Base-by-base conservation (phyloP, 192 early-diverging fungal species). In the Pilaira anomala region DNA sequence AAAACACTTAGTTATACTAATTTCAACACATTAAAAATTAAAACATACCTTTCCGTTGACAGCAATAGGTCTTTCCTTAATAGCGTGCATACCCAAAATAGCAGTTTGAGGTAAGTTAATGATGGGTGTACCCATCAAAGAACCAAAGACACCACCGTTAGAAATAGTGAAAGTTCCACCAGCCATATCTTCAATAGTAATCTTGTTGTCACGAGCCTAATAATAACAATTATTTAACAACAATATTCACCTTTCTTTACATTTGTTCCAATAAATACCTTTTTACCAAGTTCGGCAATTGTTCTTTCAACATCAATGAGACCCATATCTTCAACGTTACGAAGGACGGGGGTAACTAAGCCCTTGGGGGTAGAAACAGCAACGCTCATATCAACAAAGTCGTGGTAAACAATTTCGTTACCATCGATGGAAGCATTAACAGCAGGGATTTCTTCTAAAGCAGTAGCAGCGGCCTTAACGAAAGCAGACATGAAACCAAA, bases 111-210 rank as follows among this genome's bases (percentile, higher is more conserved):
- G 97, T 75, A 90, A 78, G 83, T 99, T 99, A 74, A 99, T 96
- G 74, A 99, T 97, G 57, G 97, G 97, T 14, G 97, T 99, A 44
- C 97, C 97, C 76, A 87, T 88, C 63, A 99, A 78, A 26, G 97
- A 99, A 44, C 97, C 97, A 76, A 95, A 99, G 41, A 97, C 93
- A 49, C 97, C 97, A 61, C 97, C 97, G 85, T 99, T 99, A 28
- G 94, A 97, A 60, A 99, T 95, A 63, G 97, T 99, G 75, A 99
- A 99, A 50, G 97, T 99, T 60, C 97, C 97, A 44, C 97, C 97
- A 50, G 91, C 83, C 85, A 99, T 86, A 71, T 99, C 97, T 82
- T 99, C 97, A 72, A 99, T 90, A 26, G 94, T 90, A 79, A 99
- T 93, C 71, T 88, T 88, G 74, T 94, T 94, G 69, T 95, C 92